Base-by-base conservation (phyloP, 2,329 filamentous ascomycete species). In the Amylocarpus encephaloides region DNA sequence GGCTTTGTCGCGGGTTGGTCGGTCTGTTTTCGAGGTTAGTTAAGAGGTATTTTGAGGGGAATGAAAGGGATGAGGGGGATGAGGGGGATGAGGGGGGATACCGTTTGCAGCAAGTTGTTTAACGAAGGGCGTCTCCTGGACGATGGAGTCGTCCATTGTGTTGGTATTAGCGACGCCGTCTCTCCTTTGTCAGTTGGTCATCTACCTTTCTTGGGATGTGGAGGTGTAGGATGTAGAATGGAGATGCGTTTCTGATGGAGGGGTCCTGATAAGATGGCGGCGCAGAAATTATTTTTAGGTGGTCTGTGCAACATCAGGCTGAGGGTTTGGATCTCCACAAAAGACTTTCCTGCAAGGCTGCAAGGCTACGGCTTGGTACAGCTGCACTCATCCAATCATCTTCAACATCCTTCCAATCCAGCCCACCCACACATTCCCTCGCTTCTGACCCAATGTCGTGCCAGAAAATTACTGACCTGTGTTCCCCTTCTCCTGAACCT, bases 1-100 rank as follows among this genome's bases (percentile, higher is more conserved):
- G 48, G 90, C 87, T 56, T 85, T 78, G 66, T 86, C 86, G 65
- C 89, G 86, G 50, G 80, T 81, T 69, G 83, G 83, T 65, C 86
- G 83, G 70, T 94, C 89, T 94, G 63, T 4, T 16, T 36, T 26
- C 9, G 7, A 33, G 43, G 40, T 40, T 40, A 46, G 38, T 48
- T 50, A 16, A 16, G 12, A 11, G 15, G n/a, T 13, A 13, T 18
- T 13, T 11, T 41, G n/a, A 40, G 11, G 10, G 18, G 44, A 32
- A n/a, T 12, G 16, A 19, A 40, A 15, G 15, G 41, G n/a, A n/a
- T n/a, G n/a, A n/a, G n/a, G n/a, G n/a, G n/a, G n/a, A n/a, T n/a
- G n/a, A n/a, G n/a, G 10, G 18, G 44, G 35, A n/a, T 12, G 16
- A 19, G 39, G 16, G 15, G 41, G n/a, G 22, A 15, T 60, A 67